A percentile compares a stretch with the other conserved stretches of the same genome.
Conservation (phyloP, 805 yeast genomes). For the Kodamaea sagamina region DNA sequence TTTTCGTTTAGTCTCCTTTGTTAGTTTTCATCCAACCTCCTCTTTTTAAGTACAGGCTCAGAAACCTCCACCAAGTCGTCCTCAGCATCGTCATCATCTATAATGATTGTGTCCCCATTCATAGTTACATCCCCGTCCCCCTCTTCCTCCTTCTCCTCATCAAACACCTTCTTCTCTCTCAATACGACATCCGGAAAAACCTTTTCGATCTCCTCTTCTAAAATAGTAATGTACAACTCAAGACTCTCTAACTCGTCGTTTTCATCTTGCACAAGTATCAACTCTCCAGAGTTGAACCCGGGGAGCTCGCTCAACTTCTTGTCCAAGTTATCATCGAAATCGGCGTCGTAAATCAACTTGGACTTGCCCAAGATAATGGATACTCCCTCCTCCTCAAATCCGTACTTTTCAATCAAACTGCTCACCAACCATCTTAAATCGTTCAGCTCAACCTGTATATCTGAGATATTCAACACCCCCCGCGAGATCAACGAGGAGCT, state of each 20-base stretch:
- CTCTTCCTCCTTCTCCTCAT: constrained; percentile 7
- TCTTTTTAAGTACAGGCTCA: constrained; percentile 16
- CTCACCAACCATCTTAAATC: constrained; percentile 56
- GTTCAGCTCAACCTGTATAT: constrained; percentile 24
- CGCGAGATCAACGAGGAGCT: constrained; percentile 59
- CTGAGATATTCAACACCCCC: constrained; percentile 46
- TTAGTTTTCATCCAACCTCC: constrained; percentile 12
- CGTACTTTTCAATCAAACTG: constrained; percentile 48
- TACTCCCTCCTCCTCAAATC: constrained; percentile 51
- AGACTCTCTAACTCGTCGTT: constrained; percentile 63
- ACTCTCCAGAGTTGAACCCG: constrained; percentile 61
- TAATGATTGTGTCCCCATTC: constrained; percentile 9
- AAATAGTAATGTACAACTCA: constrained; percentile 55
- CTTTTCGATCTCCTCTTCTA: constrained; percentile 5
- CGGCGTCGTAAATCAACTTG: constrained; percentile 76
- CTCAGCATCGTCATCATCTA: constrained; percentile 13
- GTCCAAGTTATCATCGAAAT: constrained; percentile 76
- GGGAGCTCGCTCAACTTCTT: constrained; percentile 48
- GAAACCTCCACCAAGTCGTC: constrained; percentile 14
- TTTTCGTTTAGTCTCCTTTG: background rate
- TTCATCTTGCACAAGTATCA: constrained; percentile 77
- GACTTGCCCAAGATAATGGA: constrained; percentile 60
- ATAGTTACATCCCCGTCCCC: background rate
- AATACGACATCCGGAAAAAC: constrained; percentile 21
- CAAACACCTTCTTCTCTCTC: constrained; percentile 13